A percentile compares a stretch with the other conserved stretches of the same genome.
Conservation (phyloP, 345 rosid species). For the Syzygium aromaticum region DNA sequence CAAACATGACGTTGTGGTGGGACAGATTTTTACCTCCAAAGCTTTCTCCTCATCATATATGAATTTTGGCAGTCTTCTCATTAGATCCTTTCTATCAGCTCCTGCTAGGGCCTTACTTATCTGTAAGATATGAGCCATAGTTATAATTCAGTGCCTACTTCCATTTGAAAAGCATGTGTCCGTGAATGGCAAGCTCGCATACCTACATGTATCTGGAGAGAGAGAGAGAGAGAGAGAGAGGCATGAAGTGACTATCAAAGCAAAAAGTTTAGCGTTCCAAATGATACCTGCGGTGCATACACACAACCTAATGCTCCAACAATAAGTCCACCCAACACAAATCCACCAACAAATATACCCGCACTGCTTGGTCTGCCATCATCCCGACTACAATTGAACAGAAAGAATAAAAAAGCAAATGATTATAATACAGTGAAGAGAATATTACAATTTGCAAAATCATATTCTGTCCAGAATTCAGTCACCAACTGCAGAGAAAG, state of each 20-base stretch:
- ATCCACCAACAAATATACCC: constrained; percentile 37
- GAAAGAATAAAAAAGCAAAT: background rate
- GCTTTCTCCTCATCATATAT: constrained; percentile 48
- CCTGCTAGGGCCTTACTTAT: constrained; percentile 33
- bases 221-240: background rate
- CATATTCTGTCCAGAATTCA: background rate
- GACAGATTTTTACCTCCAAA: constrained; percentile 24
- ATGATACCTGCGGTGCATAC: constrained; percentile 42
- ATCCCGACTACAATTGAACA: constrained; percentile 11
- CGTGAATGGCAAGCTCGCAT: background rate
- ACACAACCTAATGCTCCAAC: constrained; percentile 34
- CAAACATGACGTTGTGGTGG: background rate
- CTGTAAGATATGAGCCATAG: background rate
- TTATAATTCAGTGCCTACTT: background rate
- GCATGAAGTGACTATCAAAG: background rate
- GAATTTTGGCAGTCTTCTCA: constrained; percentile 41
- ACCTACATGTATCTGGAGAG: background rate
- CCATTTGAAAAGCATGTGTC: background rate
- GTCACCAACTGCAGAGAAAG: background rate
- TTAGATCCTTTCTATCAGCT: constrained; percentile 28
- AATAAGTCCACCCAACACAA: constrained; percentile 35
- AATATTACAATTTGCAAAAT: background rate
- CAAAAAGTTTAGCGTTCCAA: background rate
- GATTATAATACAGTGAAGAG: background rate
- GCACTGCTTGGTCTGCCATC: constrained; percentile 16